Evolutionary conservation across 208 protist species (phyloP), one percentile per base, ranked within the genome.

Genomic region (Zelonia costaricensis): DNA sequence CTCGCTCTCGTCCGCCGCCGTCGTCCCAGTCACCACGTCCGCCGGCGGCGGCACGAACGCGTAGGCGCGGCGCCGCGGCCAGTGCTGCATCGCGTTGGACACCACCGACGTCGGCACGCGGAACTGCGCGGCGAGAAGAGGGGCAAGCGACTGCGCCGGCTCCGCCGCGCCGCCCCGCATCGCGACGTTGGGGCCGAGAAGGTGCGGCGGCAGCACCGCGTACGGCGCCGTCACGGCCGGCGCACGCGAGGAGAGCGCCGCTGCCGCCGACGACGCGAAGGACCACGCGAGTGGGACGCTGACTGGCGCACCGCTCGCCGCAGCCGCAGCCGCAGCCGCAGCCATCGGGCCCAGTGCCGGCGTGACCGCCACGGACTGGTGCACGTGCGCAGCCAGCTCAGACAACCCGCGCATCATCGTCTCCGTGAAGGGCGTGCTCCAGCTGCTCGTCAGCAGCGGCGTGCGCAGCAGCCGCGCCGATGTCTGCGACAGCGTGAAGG

Each of bases 361-460:
- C 10, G 55, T 62, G 16, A 58, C 49, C 12, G 56, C 23, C n/a
- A 49, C 49, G 30, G 55, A 59, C 16, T 57, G 58, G 27, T 74
- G 47, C 22, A 56, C 42, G 18, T 68, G 67, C 8, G 54, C 35
- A 27, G 78, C 78, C 28, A 84, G 78, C 63, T 80, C 55, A 39
- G 69, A 78, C 42, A 84, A 45, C 13, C 78, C 73, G 2, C 69
- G 58, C 78, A 84, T 84, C 78, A 84, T 80, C 45, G 74, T 64
- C 59, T 78, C 73, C 6, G 74, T 84, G 62, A 78, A 84, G 8
- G 78, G 78, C 20, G 78, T 84, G 36, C 65, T 69, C 74, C 78
- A 84, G 22, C 48, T 40, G 28, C 49, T 53, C 31, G 69, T 67
- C 42, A 70, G 47, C 31, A 77, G 65, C 42, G 71, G 69, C 1